Evolutionary conservation across 2,329 filamentous ascomycete genomes (phyloP), one percentile per base, ranked within the genome.

Genomic region (Mollisia scopiformis): DNA sequence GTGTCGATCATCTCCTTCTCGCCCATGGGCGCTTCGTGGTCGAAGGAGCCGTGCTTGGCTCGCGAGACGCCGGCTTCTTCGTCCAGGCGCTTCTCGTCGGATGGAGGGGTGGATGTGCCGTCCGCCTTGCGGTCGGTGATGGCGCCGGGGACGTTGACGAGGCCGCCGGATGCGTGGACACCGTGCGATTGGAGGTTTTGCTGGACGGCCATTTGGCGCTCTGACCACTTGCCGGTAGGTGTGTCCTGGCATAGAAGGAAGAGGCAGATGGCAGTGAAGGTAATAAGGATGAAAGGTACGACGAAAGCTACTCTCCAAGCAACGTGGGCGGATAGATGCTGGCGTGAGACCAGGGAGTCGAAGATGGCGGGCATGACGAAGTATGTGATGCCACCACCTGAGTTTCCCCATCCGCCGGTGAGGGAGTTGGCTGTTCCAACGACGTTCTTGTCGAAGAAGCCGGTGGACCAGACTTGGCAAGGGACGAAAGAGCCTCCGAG

Each of bases 361-460:
- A 89, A 95, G 59, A 97, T 88, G 5, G 91, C 91, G 1, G 93
- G 93, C 92, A 97, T 96, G 69, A 94, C 85, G 75, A 96, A 96
- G 78, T 96, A 96, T 2, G 93, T 96, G 67, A 96, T 90, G 58
- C 93, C 93, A 65, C 93, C 93, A 61, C 93, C 93, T 27, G 91
- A 85, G 69, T 96, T 97, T 55, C 93, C 93, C 79, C 91, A 89
- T 14, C 93, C 93, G 43, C 88, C 93, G 1, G 92, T 89, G 19
- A 97, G 77, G 2, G 92, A 90, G 72, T 97, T 97, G 63, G 92
- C 91, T 6, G 91, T 93, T 51, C 93, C 93, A 19, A 97, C 90
- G 27, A 97, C 83, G 70, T 93, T 95, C 79, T 93, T 95, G 78
- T 97, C 93, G 74, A 92, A 97, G 80, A 96, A 97, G 0, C 89